Base-by-base conservation (phyloP, 805 yeast genomes). In the Schizosaccharomyces osmophilus region DNA sequence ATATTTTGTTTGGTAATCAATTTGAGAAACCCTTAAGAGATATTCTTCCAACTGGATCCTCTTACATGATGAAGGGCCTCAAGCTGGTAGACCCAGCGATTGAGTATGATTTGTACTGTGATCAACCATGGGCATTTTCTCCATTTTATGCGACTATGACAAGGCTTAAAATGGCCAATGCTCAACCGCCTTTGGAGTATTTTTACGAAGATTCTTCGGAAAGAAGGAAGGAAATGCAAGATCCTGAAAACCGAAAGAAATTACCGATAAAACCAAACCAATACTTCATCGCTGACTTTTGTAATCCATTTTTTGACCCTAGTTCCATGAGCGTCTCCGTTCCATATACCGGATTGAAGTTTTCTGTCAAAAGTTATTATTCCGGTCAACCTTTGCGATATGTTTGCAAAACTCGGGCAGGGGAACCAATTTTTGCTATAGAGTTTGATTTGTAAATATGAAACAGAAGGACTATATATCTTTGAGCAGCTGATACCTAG, bases 1-100 rank as follows among this genome's bases (percentile, higher is more conserved):
- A 76, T n/a, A 70, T 83, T 51, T 63, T 79, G n/a, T 83, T 80
- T 71, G 88, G 88, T 0, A 83, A 83, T 67, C 87, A 83, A 66
- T 81, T 82, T 67, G 79, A 76, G 9, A 68, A 73, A n/a, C 82
- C 85, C 0, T 77, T 83, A 41, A 71, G 76, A 41, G 81, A 81
- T 59, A 74, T 74, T 61, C 74, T 83, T 11, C 88, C 88, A 51
- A 9, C 22, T 6, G 60, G 60, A n/a, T 39, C 42, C 17, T 17
- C n/a, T n/a, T 17, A 29, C 19, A 8, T 41, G 48, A 36, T 57
- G 48, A 26, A 36, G 29, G 45, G 48, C 11, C 39, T 57, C 3
- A 39, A 31, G 73, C 73, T 76, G 64, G 77, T 83, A 58, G 84
- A 81, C 68, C 82, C 83, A n/a, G 79, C 83, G 26, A 79, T 82